These are phyloP conservation scores for Apocynum venetum DNA, from an alignment of 257 asterid genomes.

Conservation along the genomic window DNA sequence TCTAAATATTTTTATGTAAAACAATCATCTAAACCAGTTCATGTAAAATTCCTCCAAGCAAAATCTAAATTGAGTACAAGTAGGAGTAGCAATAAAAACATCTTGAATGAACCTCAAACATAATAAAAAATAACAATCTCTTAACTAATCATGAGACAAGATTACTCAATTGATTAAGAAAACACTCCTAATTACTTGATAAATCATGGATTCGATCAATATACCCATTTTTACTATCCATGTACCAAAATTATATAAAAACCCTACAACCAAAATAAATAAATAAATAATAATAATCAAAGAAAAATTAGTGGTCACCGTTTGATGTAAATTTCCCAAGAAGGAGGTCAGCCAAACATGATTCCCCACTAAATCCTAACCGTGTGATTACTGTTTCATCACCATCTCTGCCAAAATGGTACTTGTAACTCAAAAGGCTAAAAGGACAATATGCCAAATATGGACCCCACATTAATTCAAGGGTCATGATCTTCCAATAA, in stretches of 20 bases:
- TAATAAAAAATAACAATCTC: neutral
- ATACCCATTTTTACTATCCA: too few relatives aligned
- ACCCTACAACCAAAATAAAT: neutral
- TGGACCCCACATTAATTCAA: neutral
- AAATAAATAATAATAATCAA: neutral
- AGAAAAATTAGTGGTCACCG: neutral
- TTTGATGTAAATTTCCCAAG: neutral
- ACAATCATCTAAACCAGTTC: too few relatives aligned
- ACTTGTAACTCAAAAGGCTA: neutral
- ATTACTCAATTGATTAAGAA: too few relatives aligned
- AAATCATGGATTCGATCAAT: too few relatives aligned
- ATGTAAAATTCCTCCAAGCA: too few relatives aligned
- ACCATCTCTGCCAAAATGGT: neutral
- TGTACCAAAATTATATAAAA: too few relatives aligned
- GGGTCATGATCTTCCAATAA: conserved; percentile 11
- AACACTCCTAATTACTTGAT: too few relatives aligned
- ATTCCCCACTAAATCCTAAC: conserved; percentile 21
- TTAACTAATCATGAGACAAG: too few relatives aligned
- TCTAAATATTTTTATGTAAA: neutral
- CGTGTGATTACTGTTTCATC: conserved; percentile 10
- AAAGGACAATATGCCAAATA: neutral
- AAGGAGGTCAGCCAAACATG: conserved; percentile 20
- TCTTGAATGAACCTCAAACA: conserved; percentile 2
- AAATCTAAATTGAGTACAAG: neutral
- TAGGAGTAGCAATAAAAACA: neutral